These are phyloP conservation scores for Benincasa hispida DNA, from an alignment of 306 rosid species.

Conservation along the genomic window DNA sequence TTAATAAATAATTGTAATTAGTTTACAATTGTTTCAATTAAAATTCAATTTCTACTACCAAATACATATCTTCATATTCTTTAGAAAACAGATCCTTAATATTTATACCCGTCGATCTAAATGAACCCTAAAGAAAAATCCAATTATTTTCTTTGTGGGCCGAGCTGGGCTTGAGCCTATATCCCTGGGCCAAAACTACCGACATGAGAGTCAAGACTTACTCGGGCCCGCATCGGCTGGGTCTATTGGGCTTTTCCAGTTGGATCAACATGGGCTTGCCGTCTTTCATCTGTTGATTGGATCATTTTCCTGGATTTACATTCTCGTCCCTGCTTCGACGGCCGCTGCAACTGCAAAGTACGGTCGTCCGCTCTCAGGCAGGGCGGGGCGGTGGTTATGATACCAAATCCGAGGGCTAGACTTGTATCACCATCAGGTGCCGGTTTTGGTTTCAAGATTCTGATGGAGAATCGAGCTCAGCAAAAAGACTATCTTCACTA, in stretches of 20 bases:
- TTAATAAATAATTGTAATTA: no score
- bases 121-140: no score
- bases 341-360: neutral
- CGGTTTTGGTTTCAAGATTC: neutral
- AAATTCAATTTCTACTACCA: no score
- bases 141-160: neutral
- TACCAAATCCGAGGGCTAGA: neutral
- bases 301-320: neutral
- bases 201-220: neutral
- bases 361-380: neutral
- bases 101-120: no score
- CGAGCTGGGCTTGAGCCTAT: neutral
- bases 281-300: neutral
- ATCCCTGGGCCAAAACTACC: neutral
- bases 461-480: constrained; percentile 23
- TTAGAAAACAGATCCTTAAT: no score
- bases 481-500: constrained; percentile 35
- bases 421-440: neutral
- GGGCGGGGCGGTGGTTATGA: neutral
- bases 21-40: no score
- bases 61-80: no score
- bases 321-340: neutral
- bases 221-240: neutral
- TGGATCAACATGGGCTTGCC: neutral
- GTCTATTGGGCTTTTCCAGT: neutral